Percentiles rank a stretch among this genome's conserved stretches.
phyloP scores from a whole-genome alignment of 1,139 yeast genomes.

The Sugiyamaella sp. region DNA sequence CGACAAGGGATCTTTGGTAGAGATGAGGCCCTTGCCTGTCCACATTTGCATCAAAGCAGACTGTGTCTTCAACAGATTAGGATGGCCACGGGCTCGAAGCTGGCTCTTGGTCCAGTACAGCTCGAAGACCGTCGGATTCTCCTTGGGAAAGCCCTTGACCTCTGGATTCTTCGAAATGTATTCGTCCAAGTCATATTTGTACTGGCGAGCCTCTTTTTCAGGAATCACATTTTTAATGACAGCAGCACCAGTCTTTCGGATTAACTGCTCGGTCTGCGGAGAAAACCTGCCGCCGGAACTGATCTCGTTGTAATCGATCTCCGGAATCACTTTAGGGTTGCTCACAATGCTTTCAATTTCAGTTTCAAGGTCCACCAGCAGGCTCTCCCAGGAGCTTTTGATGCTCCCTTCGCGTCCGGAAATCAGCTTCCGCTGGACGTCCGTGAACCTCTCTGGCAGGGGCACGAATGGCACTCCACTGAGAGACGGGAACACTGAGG shows the following conservation, averaged over 20 bases:
- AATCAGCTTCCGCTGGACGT: slow-evolving; percentile 38
- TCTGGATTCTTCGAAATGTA: slow-evolving; percentile 82
- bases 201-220: slow-evolving; percentile 35
- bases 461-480: slow-evolving; percentile 29
- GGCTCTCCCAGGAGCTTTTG: slow-evolving; percentile 37
- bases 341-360: slow-evolving; percentile 34
- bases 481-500: slow-evolving; percentile 34
- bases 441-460: slow-evolving; percentile 28
- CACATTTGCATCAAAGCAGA: slow-evolving; percentile 44
- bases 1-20: slow-evolving; percentile 29
- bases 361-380: slow-evolving; percentile 34
- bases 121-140: slow-evolving; percentile 42
- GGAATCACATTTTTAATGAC: slow-evolving; percentile 43
- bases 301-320: slow-evolving; percentile 8
- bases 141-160: slow-evolving; percentile 53
- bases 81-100: slow-evolving; percentile 49
- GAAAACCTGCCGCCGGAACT: slow-evolving; percentile 3
- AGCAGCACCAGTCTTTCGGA: slow-evolving; percentile 40
- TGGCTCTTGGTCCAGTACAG: slow-evolving; percentile 52
- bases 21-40: slow-evolving; percentile 19
- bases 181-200: slow-evolving; percentile 60
- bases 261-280: slow-evolving; percentile 2
- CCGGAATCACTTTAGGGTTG: slow-evolving; percentile 17
- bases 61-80: slow-evolving; percentile 36
- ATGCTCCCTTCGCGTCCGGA: slow-evolving; percentile 36